Percentiles rank a stretch among this genome's conserved stretches.
These are phyloP conservation scores for Entomortierella beljakovae DNA, from an alignment of 192 early-diverging fungal genomes.

Conservation along the genomic window DNA sequence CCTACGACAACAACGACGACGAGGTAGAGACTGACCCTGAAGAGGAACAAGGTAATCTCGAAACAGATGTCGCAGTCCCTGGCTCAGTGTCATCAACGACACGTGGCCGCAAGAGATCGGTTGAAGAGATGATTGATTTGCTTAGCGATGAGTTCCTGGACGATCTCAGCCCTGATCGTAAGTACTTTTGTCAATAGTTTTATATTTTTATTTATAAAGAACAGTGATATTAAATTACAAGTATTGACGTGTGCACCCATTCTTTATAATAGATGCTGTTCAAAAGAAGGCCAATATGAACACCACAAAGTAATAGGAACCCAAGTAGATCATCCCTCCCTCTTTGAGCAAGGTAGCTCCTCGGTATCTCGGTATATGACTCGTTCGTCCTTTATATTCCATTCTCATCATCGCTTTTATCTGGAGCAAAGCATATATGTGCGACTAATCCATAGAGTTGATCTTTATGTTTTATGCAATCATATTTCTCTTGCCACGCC, in stretches of 20 bases:
- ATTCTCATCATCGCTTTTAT: too few species aligned
- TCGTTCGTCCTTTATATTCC: too few species aligned
- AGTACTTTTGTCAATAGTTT: not conserved
- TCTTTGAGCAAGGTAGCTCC: too few species aligned
- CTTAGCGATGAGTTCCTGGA: conserved; percentile 12
- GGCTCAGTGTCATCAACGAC: not conserved
- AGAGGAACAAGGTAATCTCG: not conserved
- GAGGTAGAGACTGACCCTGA: not conserved
- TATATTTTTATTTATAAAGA: too few species aligned
- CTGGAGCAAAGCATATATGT: too few species aligned
- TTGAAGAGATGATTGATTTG: conserved; percentile 12
- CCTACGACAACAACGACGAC: not conserved
- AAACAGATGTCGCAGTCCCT: not conserved
- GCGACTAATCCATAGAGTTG: too few species aligned
- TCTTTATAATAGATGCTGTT: not conserved
- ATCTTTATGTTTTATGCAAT: too few species aligned
- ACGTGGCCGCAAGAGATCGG: conserved; percentile 7
- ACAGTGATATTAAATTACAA: too few species aligned
- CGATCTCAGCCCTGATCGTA: conserved; percentile 20
- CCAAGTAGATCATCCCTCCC: not conserved
- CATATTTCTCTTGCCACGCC: too few species aligned
- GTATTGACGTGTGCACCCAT: not conserved
- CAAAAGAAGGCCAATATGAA: not conserved
- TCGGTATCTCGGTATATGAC: not conserved
- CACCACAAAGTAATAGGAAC: not conserved